Evolutionary conservation across 257 asterid species (phyloP).

Genomic region (Solanum tarapatanum): DNA sequence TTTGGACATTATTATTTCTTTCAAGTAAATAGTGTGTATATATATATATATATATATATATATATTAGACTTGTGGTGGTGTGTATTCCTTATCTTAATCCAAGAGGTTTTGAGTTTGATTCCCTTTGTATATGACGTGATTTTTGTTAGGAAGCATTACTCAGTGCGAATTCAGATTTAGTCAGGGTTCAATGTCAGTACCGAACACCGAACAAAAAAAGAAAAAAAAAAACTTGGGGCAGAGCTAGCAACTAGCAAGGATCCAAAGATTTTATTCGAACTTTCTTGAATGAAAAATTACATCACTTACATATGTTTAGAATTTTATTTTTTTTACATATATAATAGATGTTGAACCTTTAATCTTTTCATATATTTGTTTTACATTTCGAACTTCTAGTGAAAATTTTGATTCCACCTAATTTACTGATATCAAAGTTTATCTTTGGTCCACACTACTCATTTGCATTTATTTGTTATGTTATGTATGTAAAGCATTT

Average conservation of each 20-base stretch:
- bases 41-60: neutral
- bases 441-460: neutral
- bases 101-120: neutral
- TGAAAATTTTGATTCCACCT: neutral
- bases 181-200: accelerated
- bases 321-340: no score
- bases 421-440: neutral
- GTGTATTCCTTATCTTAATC: accelerated
- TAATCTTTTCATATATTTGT: accelerated
- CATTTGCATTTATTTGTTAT: neutral
- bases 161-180: no score
- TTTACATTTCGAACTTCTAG: no score
- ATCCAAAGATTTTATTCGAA: no score
- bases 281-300: no score
- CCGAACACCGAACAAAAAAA: accelerated
- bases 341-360: no score
- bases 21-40: neutral
- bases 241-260: neutral
- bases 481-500: neutral
- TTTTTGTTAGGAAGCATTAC: neutral
- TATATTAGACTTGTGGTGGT: neutral
- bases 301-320: no score
- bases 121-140: accelerated
- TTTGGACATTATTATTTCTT: neutral
- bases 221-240: neutral